These are phyloP conservation scores for Tetrapisispora taiwanensis DNA, from an alignment of 805 yeast genomes.

Conservation along the genomic window DNA sequence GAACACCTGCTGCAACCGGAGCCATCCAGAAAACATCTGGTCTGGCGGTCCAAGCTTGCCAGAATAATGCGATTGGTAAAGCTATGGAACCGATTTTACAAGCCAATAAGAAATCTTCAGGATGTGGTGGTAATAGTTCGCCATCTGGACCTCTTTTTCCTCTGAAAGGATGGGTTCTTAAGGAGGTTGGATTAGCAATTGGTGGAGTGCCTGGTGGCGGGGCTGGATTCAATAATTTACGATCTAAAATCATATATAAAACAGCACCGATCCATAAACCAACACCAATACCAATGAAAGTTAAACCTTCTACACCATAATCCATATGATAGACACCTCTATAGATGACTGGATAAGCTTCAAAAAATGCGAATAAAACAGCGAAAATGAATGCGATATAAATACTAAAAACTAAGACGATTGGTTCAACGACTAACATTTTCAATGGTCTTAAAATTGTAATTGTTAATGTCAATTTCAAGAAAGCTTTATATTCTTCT, in stretches of 20 bases:
- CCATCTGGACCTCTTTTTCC: slow-evolving; percentile 44
- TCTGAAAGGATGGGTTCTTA: slow-evolving; percentile 27
- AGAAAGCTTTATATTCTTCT: slow-evolving; percentile 29
- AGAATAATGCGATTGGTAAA: slow-evolving; percentile 60
- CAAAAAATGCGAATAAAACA: slow-evolving; percentile 64
- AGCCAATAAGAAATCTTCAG: slow-evolving; percentile 50
- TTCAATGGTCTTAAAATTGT: slow-evolving; percentile 54
- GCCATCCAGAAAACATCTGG: slow-evolving; percentile 61
- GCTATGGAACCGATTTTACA: slow-evolving; percentile 60
- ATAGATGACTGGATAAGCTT: slow-evolving; percentile 44
- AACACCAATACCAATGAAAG: slow-evolving; percentile 62
- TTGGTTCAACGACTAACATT: slow-evolving; percentile 67
- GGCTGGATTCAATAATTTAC: slow-evolving; percentile 40
- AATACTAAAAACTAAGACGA: slow-evolving; percentile 56
- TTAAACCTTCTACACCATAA: slow-evolving; percentile 53
- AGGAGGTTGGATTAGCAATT: slow-evolving; percentile 31
- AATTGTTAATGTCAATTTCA: slow-evolving; percentile 38
- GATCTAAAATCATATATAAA: slow-evolving; percentile 42
- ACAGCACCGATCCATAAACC: slow-evolving; percentile 52
- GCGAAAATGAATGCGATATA: slow-evolving; percentile 71
- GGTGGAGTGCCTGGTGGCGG: slow-evolving; percentile 49
- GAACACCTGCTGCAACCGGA: slow-evolving; percentile 65
- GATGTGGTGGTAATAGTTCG: slow-evolving; percentile 42
- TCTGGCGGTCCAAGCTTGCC: slow-evolving; percentile 75
- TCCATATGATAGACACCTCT: slow-evolving; percentile 52